Evolutionary conservation across 2,329 filamentous ascomycete genomes (phyloP).

Genomic region (Achaetomium macrosporum): DNA sequence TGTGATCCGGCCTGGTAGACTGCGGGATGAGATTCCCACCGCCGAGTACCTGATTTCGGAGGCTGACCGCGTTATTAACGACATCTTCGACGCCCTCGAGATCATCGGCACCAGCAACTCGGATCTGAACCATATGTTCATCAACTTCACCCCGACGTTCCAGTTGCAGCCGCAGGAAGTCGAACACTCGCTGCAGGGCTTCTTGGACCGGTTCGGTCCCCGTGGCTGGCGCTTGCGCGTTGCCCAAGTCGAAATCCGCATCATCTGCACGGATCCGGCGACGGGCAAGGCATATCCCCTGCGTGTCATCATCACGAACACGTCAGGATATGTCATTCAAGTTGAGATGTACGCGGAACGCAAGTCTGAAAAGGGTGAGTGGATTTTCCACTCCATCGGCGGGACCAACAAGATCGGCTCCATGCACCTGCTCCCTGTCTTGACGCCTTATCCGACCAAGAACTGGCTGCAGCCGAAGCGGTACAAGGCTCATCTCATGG

Average conservation of each 20-base stretch:
- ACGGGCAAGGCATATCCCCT: constrained; percentile 85
- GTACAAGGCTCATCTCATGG: constrained; percentile 99
- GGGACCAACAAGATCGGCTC: constrained; percentile 91
- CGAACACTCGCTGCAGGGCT: constrained; percentile 86
- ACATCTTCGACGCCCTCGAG: constrained; percentile 95
- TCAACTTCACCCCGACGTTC: constrained; percentile 98
- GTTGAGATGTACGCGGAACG: constrained; percentile 97
- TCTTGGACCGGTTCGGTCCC: constrained; percentile 92
- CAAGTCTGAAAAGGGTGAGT: constrained; percentile 96
- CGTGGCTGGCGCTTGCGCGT: constrained; percentile 95
- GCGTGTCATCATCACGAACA: constrained; percentile 95
- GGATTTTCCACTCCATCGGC: constrained; percentile 97
- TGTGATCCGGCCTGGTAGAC: constrained; percentile 86
- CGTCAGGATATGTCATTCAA: constrained; percentile 94
- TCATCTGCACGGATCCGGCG: constrained; percentile 86
- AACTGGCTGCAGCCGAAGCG: constrained; percentile 98
- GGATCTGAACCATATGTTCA: constrained; percentile 99
- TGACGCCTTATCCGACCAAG: constrained; percentile 93
- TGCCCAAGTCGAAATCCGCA: constrained; percentile 94
- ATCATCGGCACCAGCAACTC: constrained; percentile 99
- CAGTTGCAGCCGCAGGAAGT: constrained; percentile 84
- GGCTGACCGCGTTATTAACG: constrained; percentile 92
- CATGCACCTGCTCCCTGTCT: constrained; percentile 88
- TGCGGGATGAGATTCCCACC: constrained; percentile 97
- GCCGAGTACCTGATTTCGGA: constrained; percentile 97